A percentile compares a stretch with the other conserved stretches of the same genome.
Conservation (phyloP, 2,329 filamentous ascomycete species). For the Calonectria multiphialidica region DNA sequence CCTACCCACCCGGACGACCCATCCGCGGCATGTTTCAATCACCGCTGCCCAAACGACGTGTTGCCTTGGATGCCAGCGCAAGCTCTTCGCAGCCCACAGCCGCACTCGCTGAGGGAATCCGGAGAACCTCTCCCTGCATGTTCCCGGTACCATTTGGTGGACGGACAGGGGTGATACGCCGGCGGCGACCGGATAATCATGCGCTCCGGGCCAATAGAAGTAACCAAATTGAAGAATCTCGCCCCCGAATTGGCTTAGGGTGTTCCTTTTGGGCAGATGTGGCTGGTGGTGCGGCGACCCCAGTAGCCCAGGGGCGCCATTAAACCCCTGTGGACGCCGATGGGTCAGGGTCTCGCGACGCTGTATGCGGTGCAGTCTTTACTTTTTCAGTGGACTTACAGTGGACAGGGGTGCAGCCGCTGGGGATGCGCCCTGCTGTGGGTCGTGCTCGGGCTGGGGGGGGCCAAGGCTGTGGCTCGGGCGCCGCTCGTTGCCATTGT, state of each 20-base stretch:
- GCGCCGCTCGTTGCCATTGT: conserved; percentile 26
- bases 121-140: conserved; percentile 36
- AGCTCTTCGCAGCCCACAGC: conserved; percentile 21
- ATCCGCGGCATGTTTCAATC: not conserved
- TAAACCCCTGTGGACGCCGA: conserved; percentile 22
- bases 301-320: conserved; percentile 16
- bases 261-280: conserved; percentile 13
- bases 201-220: conserved; percentile 44
- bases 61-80: conserved; percentile 13
- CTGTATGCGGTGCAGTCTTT: conserved; percentile 12
- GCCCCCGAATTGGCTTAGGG: conserved; percentile 46
- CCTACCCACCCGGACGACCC: not conserved
- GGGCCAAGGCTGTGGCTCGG: conserved; percentile 27
- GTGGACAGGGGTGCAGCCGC: conserved; percentile 8
- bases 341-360: conserved; percentile 27
- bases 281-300: conserved; percentile 36
- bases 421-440: conserved; percentile 17
- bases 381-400: conserved; percentile 33
- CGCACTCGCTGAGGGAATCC: conserved; percentile 31
- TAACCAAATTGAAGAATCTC: conserved; percentile 24
- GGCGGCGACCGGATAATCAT: conserved; percentile 46
- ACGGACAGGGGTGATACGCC: conserved; percentile 34
- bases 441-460: conserved; percentile 19
- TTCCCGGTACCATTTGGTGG: conserved; percentile 15
- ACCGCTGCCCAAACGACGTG: conserved; percentile 10